Base-by-base conservation (phyloP, 2,329 filamentous ascomycete genomes). In the Alternaria sp. region DNA sequence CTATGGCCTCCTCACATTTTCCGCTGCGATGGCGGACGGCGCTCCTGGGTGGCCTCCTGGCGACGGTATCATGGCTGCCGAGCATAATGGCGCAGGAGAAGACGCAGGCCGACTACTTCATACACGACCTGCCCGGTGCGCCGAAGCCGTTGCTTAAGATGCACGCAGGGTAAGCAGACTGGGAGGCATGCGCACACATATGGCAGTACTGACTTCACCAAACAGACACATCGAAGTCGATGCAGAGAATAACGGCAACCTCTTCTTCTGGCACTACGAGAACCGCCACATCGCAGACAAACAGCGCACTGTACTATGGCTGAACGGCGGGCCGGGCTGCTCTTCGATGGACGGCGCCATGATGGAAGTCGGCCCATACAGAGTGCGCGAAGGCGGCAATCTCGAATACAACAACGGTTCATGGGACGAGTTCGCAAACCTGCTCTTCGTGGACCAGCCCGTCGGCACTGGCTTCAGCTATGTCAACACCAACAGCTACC, bases 251-350 rank as follows among this genome's bases (percentile, higher is more conserved):
- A 93, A 98, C 78, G 95, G 93, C 71, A 97, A 98, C 80, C 83
- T 99, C 17, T 99, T 98, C 85, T 99, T 99, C 85, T 99, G 96
- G 96, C 93, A 97, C 76, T 97, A 92, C 78, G 89, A 97, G 78
- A 98, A 98, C 78, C 88, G 92, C 71, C 96, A 99, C 80, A 97
- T 99, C 70, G 95, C 93, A 61, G 92, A 98, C 78, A 89, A 87
- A 72, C 92, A 96, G 79, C 89, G 96, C 61, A 97, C 94, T 3
- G 91, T 99, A 11, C 90, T 99, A 75, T 99, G 96, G 96, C 83
- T 99, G 61, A 99, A 99, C 77, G 96, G 96, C 57, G 96, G 96
- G 0, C 96, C 96, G 1, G 96, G 96, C 26, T 99, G 96, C 81
- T 97, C 93, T 80, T 98, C 95, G 26, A 94, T 97, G 86, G 96